Percentiles rank a stretch among this genome's conserved stretches.
Evolutionary conservation across 2,329 filamentous ascomycete genomes (phyloP).

Genomic region (Penicillium verrucosum): DNA sequence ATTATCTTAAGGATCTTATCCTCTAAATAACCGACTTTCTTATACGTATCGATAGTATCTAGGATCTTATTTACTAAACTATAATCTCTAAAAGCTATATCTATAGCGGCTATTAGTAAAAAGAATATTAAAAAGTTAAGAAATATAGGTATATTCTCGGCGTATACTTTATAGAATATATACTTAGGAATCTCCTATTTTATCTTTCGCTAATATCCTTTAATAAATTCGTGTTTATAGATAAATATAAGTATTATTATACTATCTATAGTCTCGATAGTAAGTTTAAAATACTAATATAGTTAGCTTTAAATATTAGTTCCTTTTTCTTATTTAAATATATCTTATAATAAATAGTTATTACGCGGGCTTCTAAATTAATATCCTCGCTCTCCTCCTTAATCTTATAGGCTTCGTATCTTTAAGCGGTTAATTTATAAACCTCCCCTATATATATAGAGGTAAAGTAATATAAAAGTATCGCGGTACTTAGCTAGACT

Average conservation of each 20-base stretch:
- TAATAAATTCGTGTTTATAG: constrained; percentile 16
- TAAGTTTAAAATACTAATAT: constrained; percentile 19
- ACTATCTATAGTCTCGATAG: constrained; percentile 16
- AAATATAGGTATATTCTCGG: constrained; percentile 12
- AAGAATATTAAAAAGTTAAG: constrained; percentile 18
- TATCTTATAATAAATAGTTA: constrained; percentile 20
- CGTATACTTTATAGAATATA: constrained; percentile 17
- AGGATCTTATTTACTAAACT: constrained; percentile 10
- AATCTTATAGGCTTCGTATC: neutral
- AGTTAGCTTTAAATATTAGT: neutral
- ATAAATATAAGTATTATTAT: constrained; percentile 18
- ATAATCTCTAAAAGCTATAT: constrained; percentile 15
- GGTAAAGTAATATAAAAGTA: constrained; percentile 17
- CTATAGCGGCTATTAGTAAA: constrained; percentile 14
- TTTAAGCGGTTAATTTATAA: constrained; percentile 14
- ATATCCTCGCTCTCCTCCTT: constrained; percentile 1
- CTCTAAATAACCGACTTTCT: neutral
- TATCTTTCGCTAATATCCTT: constrained; percentile 15
- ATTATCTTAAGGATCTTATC: constrained; percentile 13
- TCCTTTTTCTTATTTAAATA: neutral
- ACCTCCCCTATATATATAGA: constrained; percentile 15
- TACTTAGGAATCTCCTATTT: constrained; percentile 13
- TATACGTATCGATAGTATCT: constrained; percentile 3
- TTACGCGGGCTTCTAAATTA: constrained; percentile 4
- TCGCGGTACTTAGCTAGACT: neutral